Percentiles rank a stretch among this genome's conserved stretches.
Conservation (phyloP, 192 early-diverging fungal species). For the Coemansia sp. region DNA sequence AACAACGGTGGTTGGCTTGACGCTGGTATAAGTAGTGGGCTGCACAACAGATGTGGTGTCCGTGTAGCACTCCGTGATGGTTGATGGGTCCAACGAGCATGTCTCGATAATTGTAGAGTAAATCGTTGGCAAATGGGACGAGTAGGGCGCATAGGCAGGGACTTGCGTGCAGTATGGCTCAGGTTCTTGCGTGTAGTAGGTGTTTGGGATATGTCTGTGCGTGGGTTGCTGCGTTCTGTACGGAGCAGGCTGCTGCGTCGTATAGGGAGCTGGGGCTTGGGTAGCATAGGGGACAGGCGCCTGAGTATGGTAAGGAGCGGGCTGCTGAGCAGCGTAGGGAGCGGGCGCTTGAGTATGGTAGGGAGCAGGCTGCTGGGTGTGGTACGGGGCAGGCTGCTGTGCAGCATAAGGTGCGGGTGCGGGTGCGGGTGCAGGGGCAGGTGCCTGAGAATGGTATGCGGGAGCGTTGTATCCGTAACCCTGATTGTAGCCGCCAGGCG, state of each 20-base stretch:
- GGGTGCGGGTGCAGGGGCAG: too few relatives aligned
- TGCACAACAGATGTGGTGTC: constrained; percentile 26
- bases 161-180: not conserved
- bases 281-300: not conserved
- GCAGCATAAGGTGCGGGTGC: too few relatives aligned
- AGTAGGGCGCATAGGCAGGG: constrained; percentile 6
- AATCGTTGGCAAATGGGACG: constrained; percentile 16
- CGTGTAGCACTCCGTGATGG: constrained; percentile 22
- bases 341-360: not conserved
- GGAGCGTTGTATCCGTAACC: too few relatives aligned
- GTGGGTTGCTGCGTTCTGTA: not conserved
- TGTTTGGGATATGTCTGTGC: not conserved
- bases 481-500: not conserved
- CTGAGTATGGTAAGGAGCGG: not conserved
- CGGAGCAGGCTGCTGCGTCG: not conserved
- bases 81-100: constrained; percentile 15
- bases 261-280: not conserved
- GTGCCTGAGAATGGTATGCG: too few relatives aligned
- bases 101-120: constrained; percentile 38
- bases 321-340: too few relatives aligned
- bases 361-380: constrained; percentile 4
- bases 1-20: constrained; percentile 18
- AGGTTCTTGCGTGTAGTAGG: not conserved
- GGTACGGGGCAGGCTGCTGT: constrained; percentile 3
- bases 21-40: constrained; percentile 21